A percentile compares a stretch with the other conserved stretches of the same genome.
Evolutionary conservation across 176 grass and related monocot species (phyloP).

Genomic region (Rhynchospora tenuis): DNA sequence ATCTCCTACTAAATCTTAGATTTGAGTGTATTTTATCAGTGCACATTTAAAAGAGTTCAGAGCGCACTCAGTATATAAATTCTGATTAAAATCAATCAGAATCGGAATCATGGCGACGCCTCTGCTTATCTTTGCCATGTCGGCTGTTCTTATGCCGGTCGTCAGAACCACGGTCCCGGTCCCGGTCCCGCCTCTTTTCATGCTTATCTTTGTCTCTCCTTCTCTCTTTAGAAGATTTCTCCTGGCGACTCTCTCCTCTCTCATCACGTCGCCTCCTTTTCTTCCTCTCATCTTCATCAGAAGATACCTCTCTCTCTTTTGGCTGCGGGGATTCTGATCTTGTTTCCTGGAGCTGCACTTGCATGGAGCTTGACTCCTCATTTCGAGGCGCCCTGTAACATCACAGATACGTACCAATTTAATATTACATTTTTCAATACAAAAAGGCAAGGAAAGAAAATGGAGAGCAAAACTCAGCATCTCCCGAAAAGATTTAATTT

Average conservation of each 20-base stretch:
- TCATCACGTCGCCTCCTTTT: conserved; percentile 43
- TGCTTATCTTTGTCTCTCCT: conserved; percentile 49
- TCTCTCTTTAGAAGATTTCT: conserved; percentile 31
- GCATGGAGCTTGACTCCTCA: conserved; percentile 42
- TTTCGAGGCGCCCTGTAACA: conserved; percentile 42
- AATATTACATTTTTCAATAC: background rate
- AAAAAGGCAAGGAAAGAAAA: background rate
- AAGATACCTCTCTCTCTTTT: conserved; percentile 36
- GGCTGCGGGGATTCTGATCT: conserved; percentile 18
- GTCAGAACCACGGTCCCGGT: conserved; percentile 27
- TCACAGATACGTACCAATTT: background rate
- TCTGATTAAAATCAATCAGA: conserved; percentile 25
- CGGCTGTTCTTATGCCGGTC: conserved; percentile 36
- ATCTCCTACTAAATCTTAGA: background rate
- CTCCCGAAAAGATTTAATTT: background rate
- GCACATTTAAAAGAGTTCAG: background rate
- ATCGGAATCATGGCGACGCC: conserved; percentile 60
- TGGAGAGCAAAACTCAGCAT: background rate
- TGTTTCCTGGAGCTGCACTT: conserved; percentile 32
- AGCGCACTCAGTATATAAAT: background rate
- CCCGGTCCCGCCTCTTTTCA: conserved; percentile 42
- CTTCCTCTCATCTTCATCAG: conserved; percentile 41
- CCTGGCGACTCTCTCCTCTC: conserved; percentile 34
- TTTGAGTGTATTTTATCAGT: background rate
- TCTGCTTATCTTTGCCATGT: conserved; percentile 48